Evolutionary conservation across 306 rosid species (phyloP), one percentile per base, ranked within the genome.

Genomic region (Crotalaria pallida): DNA sequence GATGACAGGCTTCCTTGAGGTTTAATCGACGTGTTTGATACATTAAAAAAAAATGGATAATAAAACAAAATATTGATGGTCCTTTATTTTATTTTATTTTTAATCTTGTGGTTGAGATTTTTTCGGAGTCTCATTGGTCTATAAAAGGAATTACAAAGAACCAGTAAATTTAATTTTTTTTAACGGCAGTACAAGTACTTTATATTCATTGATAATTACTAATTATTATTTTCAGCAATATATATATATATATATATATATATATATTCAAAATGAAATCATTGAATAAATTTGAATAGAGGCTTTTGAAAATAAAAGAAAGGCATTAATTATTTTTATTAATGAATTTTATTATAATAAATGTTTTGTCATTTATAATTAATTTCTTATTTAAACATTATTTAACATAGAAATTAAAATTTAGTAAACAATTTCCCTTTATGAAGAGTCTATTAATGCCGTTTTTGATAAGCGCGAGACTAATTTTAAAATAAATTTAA

Each of bases 1-100:
- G 68, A 82, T 94, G 96, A 94, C 99, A 3, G 99, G 99, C 0
- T 94, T 94, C 73, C 77, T 94, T 19, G 98, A 93, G 69, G 79
- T 83, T 3, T 91, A 53, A 81, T 50, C 10, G 29, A 31, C 5
- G 16, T 49, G 77, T 58, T 67, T 71, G 31, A 62, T 18, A 15
- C n/a, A 29, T 31, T 17, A 49, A 16, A 45, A 70, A 68, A 26
- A 60, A 0, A 17, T 33, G 38, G 33, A 51, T 41, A 76, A 40
- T 18, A 15, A 38, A 19, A 16, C 10, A 58, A 49, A 51, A 19
- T 48, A 7, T 40, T 11, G 10, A 44, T 33, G 18, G 7, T 8
- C 45, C n/a, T 21, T 24, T 18, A 11, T n/a, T 4, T 6, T 13
- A 13, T 19, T 16, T 13, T 51, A 6, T 1, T 27, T 38, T 17